These are phyloP conservation scores for Bondarzewia mesenterica DNA, from an alignment of 1,284 basidiomycete genomes.

Conservation along the genomic window DNA sequence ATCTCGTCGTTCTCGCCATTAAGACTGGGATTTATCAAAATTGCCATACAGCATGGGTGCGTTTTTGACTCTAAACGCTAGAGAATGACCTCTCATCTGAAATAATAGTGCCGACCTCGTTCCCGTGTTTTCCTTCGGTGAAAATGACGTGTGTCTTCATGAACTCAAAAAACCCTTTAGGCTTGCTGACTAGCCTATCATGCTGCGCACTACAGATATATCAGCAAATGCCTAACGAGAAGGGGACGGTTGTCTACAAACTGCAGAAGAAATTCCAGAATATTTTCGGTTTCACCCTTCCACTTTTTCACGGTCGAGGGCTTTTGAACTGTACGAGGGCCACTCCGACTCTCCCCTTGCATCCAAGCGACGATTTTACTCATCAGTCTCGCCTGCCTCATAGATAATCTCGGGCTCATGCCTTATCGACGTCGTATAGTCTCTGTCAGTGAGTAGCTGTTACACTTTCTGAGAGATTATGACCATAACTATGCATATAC, in stretches of 20 bases:
- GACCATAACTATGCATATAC: neutral
- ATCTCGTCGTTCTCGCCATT: too few species aligned
- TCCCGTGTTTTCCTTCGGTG: conserved; percentile 94
- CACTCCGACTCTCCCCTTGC: conserved; percentile 3
- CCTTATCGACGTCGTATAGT: conserved; percentile 94
- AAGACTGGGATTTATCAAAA: conserved; percentile 90
- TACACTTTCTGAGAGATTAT: neutral
- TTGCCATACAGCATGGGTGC: conserved; percentile 90
- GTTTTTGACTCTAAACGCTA: too few species aligned
- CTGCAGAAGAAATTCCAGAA: conserved; percentile 88
- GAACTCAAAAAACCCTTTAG: too few species aligned
- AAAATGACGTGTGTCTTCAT: conserved; percentile 78
- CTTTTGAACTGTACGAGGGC: conserved; percentile 85
- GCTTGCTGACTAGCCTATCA: too few species aligned
- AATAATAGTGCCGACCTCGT: conserved; percentile 75
- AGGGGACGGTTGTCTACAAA: conserved; percentile 82
- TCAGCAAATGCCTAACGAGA: conserved; percentile 91
- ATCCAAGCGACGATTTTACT: neutral
- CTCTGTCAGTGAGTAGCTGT: conserved; percentile 71
- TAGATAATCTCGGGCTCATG: conserved; percentile 86
- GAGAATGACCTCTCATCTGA: neutral
- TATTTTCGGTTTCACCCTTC: conserved; percentile 94
- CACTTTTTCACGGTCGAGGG: conserved; percentile 87
- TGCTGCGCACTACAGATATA: conserved; percentile 59
- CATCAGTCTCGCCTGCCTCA: neutral